Conservation (phyloP, 2,329 filamentous ascomycete genomes). For the Tolypocladium nubicola region DNA sequence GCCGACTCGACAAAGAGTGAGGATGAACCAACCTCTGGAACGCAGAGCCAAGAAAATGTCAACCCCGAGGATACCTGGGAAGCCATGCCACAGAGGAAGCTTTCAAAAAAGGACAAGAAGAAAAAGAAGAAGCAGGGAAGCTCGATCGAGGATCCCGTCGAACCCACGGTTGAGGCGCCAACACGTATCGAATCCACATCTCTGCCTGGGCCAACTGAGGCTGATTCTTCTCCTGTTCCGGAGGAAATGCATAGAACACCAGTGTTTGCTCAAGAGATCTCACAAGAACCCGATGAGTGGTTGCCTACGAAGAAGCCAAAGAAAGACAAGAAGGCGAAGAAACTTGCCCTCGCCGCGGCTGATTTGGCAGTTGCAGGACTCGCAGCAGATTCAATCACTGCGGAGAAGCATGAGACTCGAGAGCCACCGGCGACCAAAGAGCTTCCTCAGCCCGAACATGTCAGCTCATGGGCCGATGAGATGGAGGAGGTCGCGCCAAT, state of each 20-base stretch:
- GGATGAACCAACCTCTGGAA: neutral
- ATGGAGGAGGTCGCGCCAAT: conserved; percentile 2
- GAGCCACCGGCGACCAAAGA: neutral
- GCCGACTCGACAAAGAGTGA: neutral
- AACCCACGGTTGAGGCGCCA: neutral
- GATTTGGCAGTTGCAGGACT: conserved; percentile 1
- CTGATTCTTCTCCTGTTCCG: neutral
- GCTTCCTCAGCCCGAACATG: neutral
- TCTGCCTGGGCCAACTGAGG: neutral
- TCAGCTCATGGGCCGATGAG: conserved; percentile 8
- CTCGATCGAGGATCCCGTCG: neutral
- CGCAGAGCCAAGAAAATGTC: neutral
- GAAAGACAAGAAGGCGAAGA: conserved; percentile 25
- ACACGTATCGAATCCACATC: neutral
- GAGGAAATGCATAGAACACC: neutral
- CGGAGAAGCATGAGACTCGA: neutral
- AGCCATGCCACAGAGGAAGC: conserved; percentile 5
- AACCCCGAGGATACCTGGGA: neutral
- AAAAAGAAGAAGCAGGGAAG: conserved; percentile 7
- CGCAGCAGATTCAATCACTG: neutral
- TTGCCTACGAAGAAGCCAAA: conserved; percentile 14
- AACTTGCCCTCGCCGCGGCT: conserved; percentile 12
- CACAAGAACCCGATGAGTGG: conserved; percentile 5
- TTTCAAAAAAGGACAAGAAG: conserved; percentile 20
- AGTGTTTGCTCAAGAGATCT: conserved; percentile 1